These are phyloP conservation scores for Trypanosoma lewisi DNA, from an alignment of 208 protist species.

Conservation along the genomic window DNA sequence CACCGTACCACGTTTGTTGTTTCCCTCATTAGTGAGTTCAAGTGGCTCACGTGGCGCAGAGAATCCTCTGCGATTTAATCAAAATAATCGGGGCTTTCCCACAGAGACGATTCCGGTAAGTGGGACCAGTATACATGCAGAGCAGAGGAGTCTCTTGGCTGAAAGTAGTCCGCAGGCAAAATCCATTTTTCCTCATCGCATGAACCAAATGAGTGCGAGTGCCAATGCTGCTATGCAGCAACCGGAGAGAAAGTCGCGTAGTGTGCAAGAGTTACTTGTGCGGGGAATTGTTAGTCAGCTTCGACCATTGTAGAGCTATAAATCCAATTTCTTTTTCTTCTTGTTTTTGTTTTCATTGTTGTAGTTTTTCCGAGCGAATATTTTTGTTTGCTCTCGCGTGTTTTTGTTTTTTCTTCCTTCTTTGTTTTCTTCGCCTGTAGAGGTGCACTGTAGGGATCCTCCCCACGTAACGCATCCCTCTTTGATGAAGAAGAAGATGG, in stretches of 20 bases:
- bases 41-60: not conserved
- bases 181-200: not conserved
- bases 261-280: conserved; percentile 1
- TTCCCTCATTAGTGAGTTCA: conserved; percentile 6
- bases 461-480: not conserved
- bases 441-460: no score
- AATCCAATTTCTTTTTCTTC: not conserved
- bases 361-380: not conserved
- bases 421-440: not conserved
- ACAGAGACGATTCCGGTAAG: not conserved
- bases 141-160: not conserved
- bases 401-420: not conserved
- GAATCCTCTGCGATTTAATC: not conserved
- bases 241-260: no score
- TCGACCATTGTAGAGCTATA: no score
- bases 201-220: no score
- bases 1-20: not conserved
- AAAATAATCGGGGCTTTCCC: not conserved
- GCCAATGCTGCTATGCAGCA: no score
- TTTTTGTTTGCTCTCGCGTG: not conserved
- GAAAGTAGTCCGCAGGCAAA: not conserved
- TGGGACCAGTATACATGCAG: no score
- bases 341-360: not conserved
- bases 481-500: no score
- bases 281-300: conserved; percentile 1